These are phyloP conservation scores for Fusarium cicatricum DNA, from an alignment of 2,329 filamentous ascomycete species.

Conservation along the genomic window DNA sequence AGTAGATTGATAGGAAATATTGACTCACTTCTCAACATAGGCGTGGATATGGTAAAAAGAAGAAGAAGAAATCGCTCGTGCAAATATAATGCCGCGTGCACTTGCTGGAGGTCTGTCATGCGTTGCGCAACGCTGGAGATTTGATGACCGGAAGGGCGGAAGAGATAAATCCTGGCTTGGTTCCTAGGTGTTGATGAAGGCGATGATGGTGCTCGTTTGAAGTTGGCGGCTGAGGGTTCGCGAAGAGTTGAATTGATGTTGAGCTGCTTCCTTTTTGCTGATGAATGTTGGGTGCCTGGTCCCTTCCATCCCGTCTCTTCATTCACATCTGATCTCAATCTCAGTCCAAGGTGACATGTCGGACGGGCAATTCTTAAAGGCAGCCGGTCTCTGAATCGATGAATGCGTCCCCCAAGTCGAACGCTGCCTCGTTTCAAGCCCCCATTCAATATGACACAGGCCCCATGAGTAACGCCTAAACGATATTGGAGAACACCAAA, in stretches of 20 bases:
- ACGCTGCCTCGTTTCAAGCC: conserved; percentile 18
- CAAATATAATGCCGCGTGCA: too few species aligned
- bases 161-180: not conserved
- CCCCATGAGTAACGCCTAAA: not conserved
- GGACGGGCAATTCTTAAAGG: not conserved
- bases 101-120: not conserved
- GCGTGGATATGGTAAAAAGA: too few species aligned
- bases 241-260: not conserved
- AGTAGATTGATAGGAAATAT: too few species aligned
- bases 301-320: conserved; percentile 13
- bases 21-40: too few species aligned
- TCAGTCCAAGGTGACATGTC: not conserved
- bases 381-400: not conserved
- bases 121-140: too few species aligned
- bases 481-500: too few species aligned
- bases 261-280: not conserved
- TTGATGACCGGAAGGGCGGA: not conserved
- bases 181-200: not conserved
- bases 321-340: not conserved
- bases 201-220: not conserved
- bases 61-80: too few species aligned
- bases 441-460: not conserved
- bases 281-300: not conserved
- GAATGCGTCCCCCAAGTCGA: not conserved
- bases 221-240: not conserved